A percentile compares a stretch with the other conserved stretches of the same genome.
These are phyloP conservation scores for Diutina siamensis DNA, from an alignment of 1,139 yeast genomes.

Conservation along the genomic window DNA sequence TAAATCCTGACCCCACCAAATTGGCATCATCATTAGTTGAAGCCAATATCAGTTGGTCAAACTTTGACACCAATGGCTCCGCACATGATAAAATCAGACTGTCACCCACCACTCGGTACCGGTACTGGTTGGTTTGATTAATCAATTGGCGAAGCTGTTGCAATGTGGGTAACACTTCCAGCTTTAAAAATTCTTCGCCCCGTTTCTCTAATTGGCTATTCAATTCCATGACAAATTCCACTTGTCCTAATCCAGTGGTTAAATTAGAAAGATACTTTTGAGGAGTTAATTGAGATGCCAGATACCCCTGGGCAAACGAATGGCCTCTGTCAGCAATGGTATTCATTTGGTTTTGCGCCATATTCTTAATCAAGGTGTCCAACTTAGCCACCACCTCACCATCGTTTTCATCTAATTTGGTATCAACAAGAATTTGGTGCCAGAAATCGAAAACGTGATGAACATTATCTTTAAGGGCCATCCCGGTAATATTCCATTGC, in stretches of 20 bases:
- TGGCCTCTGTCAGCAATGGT: conserved; percentile 84
- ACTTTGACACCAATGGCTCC: conserved; percentile 27
- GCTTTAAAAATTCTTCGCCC: conserved; percentile 41
- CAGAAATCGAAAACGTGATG: conserved; percentile 51
- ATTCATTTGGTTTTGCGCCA: conserved; percentile 72
- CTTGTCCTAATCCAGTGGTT: conserved; percentile 65
- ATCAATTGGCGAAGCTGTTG: conserved; percentile 37
- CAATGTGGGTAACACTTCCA: conserved; percentile 54
- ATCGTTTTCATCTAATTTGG: conserved; percentile 39
- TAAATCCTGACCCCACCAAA: conserved; percentile 6
- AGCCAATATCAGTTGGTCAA: conserved; percentile 15
- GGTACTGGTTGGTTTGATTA: conserved; percentile 19
- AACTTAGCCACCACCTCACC: conserved; percentile 57
- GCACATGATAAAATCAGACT: conserved; percentile 26
- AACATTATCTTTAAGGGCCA: conserved; percentile 60
- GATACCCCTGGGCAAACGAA: conserved; percentile 60
- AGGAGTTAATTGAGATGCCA: conserved; percentile 53
- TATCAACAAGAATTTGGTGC: conserved; percentile 54
- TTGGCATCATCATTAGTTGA: conserved; percentile 7
- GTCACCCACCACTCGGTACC: conserved; percentile 53
- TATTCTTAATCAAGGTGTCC: conserved; percentile 56
- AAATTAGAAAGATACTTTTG: conserved; percentile 51
- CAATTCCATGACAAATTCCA: conserved; percentile 55
- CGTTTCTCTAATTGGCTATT: conserved; percentile 34
- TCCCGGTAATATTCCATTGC: conserved; percentile 48